Evolutionary conservation across 257 asterid genomes (phyloP), one percentile per base, ranked within the genome.

Genomic region (Salvia hispanica): DNA sequence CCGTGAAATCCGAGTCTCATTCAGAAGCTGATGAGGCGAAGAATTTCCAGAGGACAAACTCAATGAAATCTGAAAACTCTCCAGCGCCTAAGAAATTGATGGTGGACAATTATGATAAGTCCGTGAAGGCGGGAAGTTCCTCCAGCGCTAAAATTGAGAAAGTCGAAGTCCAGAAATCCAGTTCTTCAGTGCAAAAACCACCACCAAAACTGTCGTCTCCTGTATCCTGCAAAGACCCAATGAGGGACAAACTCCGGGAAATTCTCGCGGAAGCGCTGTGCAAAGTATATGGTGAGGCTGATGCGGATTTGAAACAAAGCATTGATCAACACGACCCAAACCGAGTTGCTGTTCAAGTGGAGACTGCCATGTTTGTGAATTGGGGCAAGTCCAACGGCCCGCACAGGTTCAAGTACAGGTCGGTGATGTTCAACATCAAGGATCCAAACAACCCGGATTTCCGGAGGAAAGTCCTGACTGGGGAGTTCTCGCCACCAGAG

Each of bases 391-490:
- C 88, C 16, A 82, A 57, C 5, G 85, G 91, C 2, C 64, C 80
- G 3, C 86, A 85, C 72, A 85, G 82, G 79, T 78, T 76, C 78
- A 85, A 78, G 56, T 85, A 85, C 78, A 71, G 91, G 73, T 85
- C 91, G 3, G 47, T 85, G 31, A 72, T 82, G 73, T 85, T 82
- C 85, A 85, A 85, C 56, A 80, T 85, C 0, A 85, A 80, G 76
- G 88, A 85, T 57, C 68, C 74, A 7, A 83, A 80, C 15, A 85
- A 85, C 70, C 91, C 85, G 0, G 91, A 85, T 75, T 85, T 90
- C 47, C 78, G 99, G 7, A 79, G 99, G 65, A 88, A 84, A 66
- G 89, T 93, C 21, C 85, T 93, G 39, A 66, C 81, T 0, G 96
- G 99, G 13, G 82, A 85, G 15, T 74, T 83, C 46, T 81, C 76